A percentile compares a stretch with the other conserved stretches of the same genome.
phyloP scores from a whole-genome alignment of 2,329 filamentous ascomycete species.

The Botrytis paeoniae region DNA sequence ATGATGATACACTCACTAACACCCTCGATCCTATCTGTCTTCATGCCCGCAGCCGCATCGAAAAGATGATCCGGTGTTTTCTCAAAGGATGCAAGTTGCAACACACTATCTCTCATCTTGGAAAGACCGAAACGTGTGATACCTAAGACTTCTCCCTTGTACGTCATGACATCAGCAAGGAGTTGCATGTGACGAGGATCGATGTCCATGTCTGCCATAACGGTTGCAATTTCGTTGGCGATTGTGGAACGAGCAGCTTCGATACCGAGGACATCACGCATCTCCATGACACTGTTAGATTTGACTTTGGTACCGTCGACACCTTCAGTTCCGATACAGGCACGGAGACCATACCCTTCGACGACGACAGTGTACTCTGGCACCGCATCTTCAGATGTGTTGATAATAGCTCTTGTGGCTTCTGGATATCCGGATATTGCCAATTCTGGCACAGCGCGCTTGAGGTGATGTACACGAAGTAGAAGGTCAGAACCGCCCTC shows the following conservation, averaged over 20 bases:
- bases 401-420: slow-evolving; percentile 82
- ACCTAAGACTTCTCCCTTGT: slow-evolving; percentile 93
- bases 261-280: slow-evolving; percentile 82
- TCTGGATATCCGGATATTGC: slow-evolving; percentile 87
- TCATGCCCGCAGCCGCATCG: slow-evolving; percentile 88
- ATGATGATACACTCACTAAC: slow-evolving; percentile 98
- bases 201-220: slow-evolving; percentile 94
- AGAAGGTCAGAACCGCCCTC: slow-evolving; percentile 63
- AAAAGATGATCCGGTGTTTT: slow-evolving; percentile 98
- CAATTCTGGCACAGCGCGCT: slow-evolving; percentile 76
- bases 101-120: slow-evolving; percentile 92
- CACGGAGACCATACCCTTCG: slow-evolving; percentile 86
- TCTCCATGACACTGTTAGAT: slow-evolving; percentile 90
- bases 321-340: slow-evolving; percentile 91
- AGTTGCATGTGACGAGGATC: slow-evolving; percentile 98
- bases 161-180: slow-evolving; percentile 97
- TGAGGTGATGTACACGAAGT: slow-evolving; percentile 79
- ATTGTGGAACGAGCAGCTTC: slow-evolving; percentile 91
- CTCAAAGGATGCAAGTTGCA: slow-evolving; percentile 94
- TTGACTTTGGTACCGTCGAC: slow-evolving; percentile 73
- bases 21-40: slow-evolving; percentile 87
- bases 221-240: slow-evolving; percentile 77
- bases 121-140: slow-evolving; percentile 95
- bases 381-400: slow-evolving; percentile 53
- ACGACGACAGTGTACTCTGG: slow-evolving; percentile 67